phyloP scores from a whole-genome alignment of 2,329 filamentous ascomycete genomes.

The Pyrenophora teres region DNA sequence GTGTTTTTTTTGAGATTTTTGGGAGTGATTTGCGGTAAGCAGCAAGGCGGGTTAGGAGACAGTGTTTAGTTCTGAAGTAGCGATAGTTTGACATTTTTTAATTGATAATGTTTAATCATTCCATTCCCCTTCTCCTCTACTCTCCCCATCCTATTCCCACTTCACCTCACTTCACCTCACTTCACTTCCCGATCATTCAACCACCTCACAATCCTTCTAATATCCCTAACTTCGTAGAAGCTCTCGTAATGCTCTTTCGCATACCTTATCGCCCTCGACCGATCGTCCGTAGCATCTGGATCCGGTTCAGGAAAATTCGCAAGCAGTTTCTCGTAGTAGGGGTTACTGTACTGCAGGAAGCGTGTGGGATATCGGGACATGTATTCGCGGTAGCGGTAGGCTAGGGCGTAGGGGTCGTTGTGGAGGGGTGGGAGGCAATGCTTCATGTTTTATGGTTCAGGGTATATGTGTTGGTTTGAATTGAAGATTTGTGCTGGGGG shows the following conservation, averaged over 20 bases:
- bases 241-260: constrained; percentile 30
- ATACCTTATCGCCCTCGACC: constrained; percentile 28
- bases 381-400: constrained; percentile 28
- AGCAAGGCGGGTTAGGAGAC: no score
- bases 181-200: neutral
- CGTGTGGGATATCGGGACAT: constrained; percentile 18
- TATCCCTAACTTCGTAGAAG: constrained; percentile 26
- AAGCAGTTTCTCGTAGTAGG: constrained; percentile 28
- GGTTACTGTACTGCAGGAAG: constrained; percentile 15
- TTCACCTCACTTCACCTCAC: no score
- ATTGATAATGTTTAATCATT: no score
- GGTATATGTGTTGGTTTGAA: neutral
- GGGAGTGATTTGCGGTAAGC: no score
- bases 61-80: no score
- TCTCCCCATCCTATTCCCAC: no score
- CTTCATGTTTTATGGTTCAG: no score
- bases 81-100: no score
- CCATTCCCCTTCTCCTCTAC: no score
- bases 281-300: constrained; percentile 17
- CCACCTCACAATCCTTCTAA: constrained; percentile 24
- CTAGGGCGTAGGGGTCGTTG: constrained; percentile 27
- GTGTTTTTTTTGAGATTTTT: no score
- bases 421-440: neutral
- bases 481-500: neutral
- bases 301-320: constrained; percentile 28